Base-by-base conservation (phyloP, 371 early-diverging fungal species). In the Mucor lusitanicus region DNA sequence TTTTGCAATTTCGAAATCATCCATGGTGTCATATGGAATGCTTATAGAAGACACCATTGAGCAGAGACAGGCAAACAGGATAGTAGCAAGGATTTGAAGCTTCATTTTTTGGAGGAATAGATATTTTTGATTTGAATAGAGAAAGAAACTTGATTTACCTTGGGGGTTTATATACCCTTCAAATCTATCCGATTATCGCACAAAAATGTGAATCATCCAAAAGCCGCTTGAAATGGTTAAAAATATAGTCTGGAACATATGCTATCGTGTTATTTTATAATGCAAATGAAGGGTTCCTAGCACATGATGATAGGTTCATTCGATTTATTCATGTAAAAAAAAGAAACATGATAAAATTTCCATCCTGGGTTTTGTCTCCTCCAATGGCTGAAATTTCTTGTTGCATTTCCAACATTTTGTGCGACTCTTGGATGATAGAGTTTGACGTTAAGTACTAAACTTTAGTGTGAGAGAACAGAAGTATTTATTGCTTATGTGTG, bases 101-200 rank as follows among this genome's bases (percentile, higher is more conserved):
- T 48, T 61, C 68, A 67, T 66, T 54, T 19, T 62, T 63, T 30
- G 6, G 30, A 30, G 30, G 30, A 30, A 6, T 30, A 6, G 30
- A 30, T 30, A 44, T 25, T 37, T 37, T 37, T 37, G 37, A 23
- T 56, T 15, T 17, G 17, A 28, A n/a, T 54, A 28, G 21, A 37
- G 1, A 32, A 46, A 19, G 30, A 44, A 37, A 39, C n/a, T 5
- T 44, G 19, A 17, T 50, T 25, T 50, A 44, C 46, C n/a, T 15
- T 42, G 50, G 50, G 37, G 50, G 48, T 50, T 50, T 50, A 25
- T 50, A 50, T 50, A 50, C 50, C 12, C 25, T 50, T 19, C 8
- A 44, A 11, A 19, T 17, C 13, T 40, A 37, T 59, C 30, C 59
- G 32, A 19, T 39, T 37, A 25, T 59, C 35, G 37, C 13, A 13